phyloP scores from a whole-genome alignment of 495 filamentous ascomycete genomes.

The Hyaloscypha variabilis region DNA sequence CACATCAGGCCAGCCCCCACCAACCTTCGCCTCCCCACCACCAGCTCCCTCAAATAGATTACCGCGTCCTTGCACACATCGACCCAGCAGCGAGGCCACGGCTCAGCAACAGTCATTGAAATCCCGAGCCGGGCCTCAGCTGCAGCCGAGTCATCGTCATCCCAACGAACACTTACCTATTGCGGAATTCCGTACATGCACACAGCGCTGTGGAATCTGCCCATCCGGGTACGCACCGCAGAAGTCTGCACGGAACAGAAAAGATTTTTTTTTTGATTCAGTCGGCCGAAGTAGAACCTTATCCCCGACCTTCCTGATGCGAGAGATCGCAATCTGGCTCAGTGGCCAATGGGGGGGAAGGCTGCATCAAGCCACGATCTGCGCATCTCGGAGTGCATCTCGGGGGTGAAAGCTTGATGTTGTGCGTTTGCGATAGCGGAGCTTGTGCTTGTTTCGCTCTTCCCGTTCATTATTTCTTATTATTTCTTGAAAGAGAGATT shows the following conservation, averaged over 20 bases:
- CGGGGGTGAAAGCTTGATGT: background rate
- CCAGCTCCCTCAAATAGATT: too few species aligned
- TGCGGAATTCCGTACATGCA: too few species aligned
- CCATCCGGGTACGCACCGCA: too few species aligned
- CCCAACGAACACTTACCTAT: too few species aligned
- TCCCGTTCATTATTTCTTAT: too few species aligned
- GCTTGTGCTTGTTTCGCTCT: background rate
- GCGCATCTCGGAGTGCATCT: background rate
- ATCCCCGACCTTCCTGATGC: background rate
- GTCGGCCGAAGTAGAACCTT: background rate
- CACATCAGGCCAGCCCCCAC: background rate
- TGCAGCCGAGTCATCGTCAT: too few species aligned
- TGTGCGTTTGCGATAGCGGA: background rate
- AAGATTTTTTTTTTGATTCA: background rate
- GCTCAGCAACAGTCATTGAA: too few species aligned
- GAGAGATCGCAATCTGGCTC: background rate
- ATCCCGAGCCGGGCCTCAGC: too few species aligned
- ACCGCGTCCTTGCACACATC: too few species aligned
- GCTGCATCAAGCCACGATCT: background rate
- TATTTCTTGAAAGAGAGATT: too few species aligned
- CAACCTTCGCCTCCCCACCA: background rate
- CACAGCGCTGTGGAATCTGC: too few species aligned
- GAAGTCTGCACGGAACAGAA: background rate
- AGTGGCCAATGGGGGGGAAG: background rate
- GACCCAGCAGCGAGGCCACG: too few species aligned